These are phyloP conservation scores for Colletotrichum trifolii DNA, from an alignment of 2,329 filamentous ascomycete species.

Conservation along the genomic window DNA sequence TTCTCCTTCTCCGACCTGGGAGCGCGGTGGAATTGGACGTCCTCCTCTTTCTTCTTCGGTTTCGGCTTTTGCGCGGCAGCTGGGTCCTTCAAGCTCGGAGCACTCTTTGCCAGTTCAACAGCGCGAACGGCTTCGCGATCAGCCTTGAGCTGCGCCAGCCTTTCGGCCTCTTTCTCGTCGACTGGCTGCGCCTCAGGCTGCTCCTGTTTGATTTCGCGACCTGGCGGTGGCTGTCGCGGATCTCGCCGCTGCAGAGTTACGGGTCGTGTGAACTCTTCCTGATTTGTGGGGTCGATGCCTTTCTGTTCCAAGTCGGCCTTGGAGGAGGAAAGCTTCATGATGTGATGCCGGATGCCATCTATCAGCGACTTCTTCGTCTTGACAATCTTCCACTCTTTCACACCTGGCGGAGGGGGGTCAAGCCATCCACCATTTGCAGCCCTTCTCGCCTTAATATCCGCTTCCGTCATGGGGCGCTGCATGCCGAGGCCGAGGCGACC, in stretches of 20 bases:
- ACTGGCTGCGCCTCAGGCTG: conserved; percentile 53
- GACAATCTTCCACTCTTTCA: conserved; percentile 68
- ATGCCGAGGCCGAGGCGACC: conserved; percentile 25
- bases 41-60: conserved; percentile 81
- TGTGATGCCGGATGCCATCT: conserved; percentile 85
- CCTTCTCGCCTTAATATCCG: conserved; percentile 42
- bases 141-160: conserved; percentile 75
- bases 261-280: conserved; percentile 86
- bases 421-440: conserved; percentile 66
- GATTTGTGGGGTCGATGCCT: conserved; percentile 74
- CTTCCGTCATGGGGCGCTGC: conserved; percentile 38
- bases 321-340: conserved; percentile 80
- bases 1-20: conserved; percentile 83
- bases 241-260: conserved; percentile 91
- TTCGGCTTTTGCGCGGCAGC: conserved; percentile 68
- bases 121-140: conserved; percentile 89
- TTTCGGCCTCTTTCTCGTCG: conserved; percentile 70
- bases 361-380: conserved; percentile 85
- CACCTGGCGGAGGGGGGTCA: conserved; percentile 56
- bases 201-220: conserved; percentile 72
- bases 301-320: conserved; percentile 62
- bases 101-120: conserved; percentile 91
- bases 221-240: conserved; percentile 75
- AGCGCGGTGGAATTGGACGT: conserved; percentile 83
- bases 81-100: conserved; percentile 76